Evolutionary conservation across 495 filamentous ascomycete genomes (phyloP).

Genomic region (Penicillium coffeae): DNA sequence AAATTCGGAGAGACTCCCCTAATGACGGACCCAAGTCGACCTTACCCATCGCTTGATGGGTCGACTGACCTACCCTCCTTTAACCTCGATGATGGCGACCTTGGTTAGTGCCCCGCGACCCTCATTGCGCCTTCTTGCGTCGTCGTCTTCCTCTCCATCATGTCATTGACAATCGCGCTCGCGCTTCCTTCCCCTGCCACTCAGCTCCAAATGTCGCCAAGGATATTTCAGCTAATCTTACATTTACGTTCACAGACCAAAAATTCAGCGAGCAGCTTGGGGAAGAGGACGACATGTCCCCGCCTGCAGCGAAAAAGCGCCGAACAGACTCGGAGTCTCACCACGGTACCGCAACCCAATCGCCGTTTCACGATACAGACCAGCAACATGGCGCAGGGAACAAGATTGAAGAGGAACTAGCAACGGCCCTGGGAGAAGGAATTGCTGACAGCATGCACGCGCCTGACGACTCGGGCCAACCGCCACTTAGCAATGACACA

Average conservation of each 20-base stretch:
- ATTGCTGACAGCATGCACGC: conserved; percentile 29
- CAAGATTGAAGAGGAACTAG: conserved; percentile 43
- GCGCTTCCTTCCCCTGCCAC: too few species aligned
- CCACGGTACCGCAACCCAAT: conserved; percentile 19
- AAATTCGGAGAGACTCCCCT: too few species aligned
- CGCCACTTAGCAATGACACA: conserved; percentile 18
- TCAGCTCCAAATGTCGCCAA: too few species aligned
- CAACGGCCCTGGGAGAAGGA: conserved; percentile 31
- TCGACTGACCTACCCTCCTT: conserved; percentile 30
- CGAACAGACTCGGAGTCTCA: conserved; percentile 31
- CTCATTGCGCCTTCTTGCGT: neutral
- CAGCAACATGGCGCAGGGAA: conserved; percentile 30
- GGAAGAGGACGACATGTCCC: conserved; percentile 32
- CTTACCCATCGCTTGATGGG: conserved; percentile 30
- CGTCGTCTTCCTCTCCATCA: neutral
- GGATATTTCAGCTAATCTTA: neutral
- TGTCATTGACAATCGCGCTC: too few species aligned
- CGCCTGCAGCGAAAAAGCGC: conserved; percentile 42
- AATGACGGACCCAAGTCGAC: conserved; percentile 35
- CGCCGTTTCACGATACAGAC: conserved; percentile 10
- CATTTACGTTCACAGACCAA: conserved; percentile 10
- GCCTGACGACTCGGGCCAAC: conserved; percentile 12
- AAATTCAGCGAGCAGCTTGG: conserved; percentile 35
- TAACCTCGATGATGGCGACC: conserved; percentile 22
- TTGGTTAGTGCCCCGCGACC: conserved; percentile 32